Evolutionary conservation across 352 stramenopile genomes (phyloP).

Genomic region (Achlya hypogyna): DNA sequence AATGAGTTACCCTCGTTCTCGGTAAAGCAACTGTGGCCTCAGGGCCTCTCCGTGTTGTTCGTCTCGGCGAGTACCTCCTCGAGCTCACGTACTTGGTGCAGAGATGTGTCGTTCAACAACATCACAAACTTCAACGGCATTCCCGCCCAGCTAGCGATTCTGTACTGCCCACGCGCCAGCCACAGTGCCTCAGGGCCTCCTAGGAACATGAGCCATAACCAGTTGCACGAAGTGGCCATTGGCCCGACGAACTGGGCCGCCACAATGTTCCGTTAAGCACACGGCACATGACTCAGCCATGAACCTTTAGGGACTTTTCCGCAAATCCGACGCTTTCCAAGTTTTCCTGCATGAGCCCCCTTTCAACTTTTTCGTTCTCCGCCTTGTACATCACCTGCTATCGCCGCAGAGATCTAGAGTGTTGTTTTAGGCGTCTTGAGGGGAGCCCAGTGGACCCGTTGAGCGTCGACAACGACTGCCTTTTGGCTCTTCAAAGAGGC

Average conservation of each 20-base stretch:
- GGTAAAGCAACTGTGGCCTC: not conserved
- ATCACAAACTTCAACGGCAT: not conserved
- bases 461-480: not conserved
- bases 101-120: not conserved
- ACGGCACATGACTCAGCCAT: not conserved
- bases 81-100: not conserved
- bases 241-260: not conserved
- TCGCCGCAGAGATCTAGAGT: too few species aligned
- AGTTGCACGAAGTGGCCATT: not conserved
- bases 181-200: not conserved
- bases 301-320: not conserved
- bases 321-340: not conserved
- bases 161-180: not conserved
- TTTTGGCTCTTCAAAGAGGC: not conserved
- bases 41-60: not conserved
- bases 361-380: not conserved
- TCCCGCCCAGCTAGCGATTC: not conserved
- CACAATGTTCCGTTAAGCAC: not conserved
- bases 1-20: not conserved
- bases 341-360: not conserved
- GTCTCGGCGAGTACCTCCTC: not conserved
- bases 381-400: not conserved
- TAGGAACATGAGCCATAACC: not conserved
- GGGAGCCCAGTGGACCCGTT: not conserved
- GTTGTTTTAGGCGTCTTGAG: not conserved